Evolutionary conservation across 441 rosid genomes (phyloP), one percentile per base, ranked within the genome.

Genomic region (California macrophylla): DNA sequence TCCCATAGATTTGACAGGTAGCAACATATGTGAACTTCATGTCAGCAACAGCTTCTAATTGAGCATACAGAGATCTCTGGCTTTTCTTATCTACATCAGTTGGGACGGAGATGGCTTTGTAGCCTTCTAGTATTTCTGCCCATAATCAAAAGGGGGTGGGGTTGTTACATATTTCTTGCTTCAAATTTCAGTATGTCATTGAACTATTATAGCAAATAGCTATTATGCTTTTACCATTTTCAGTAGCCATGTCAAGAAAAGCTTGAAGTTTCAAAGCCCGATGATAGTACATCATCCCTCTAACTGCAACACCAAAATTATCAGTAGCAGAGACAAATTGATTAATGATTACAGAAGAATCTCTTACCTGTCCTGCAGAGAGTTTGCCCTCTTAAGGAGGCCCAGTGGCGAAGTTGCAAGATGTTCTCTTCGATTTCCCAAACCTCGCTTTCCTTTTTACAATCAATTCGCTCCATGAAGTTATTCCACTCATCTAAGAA

Each of bases 221-320:
- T 60, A 50, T 4, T 30, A 9, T 7, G 72, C 45, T 64, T 67
- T 81, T 80, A 94, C 99, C 97, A 56, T 38, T 69, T 79, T 89
- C 97, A 73, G 58, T 42, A 82, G 99, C 99, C 98, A 95, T 92
- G 84, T 95, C 99, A 79, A 95, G 97, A 74, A 92, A 95, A 71
- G 99, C 98, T 80, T 95, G 99, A 78, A 95, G 96, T 87, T 84
- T 95, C 75, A 95, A 78, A 71, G 99, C 99, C 63, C 99, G 85
- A 82, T 92, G 83, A 77, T 90, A 92, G 72, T 95, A 95, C 99
- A 92, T 92, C 99, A 95, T 95, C 67, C 99, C 99, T 82, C 99
- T 84, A 68, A 95, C 97, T 95, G 95, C 78, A 83, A 66, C 26
- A 69, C 68, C 28, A 18, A 52, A 18, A n/a, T 56, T 64, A 72